These are phyloP conservation scores for Atalantia buxifolia DNA, from an alignment of 345 rosid species.

Conservation along the genomic window DNA sequence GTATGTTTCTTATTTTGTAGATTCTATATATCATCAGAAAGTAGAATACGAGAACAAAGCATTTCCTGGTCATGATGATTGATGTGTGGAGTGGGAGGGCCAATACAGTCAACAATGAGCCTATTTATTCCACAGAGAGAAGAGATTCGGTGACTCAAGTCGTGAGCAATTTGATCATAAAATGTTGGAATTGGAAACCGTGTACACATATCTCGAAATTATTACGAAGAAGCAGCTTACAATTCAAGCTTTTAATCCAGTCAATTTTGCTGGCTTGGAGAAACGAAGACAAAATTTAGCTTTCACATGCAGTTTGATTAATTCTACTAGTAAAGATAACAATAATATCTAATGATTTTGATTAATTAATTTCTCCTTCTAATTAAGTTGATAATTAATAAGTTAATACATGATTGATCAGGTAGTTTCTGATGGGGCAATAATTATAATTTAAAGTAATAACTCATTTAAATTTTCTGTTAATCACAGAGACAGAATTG, in stretches of 20 bases:
- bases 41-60: background rate
- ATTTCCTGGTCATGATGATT: background rate
- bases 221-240: background rate
- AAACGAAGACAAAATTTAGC: no score
- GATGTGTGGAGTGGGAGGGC: background rate
- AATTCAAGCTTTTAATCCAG: background rate
- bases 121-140: background rate
- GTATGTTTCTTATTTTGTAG: no score
- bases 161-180: constrained; percentile 5
- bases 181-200: background rate
- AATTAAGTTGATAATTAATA: background rate
- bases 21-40: no score
- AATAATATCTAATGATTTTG: background rate
- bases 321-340: background rate
- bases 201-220: no score
- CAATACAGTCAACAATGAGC: background rate
- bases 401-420: no score
- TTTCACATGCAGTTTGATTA: no score
- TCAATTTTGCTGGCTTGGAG: constrained; percentile 8
- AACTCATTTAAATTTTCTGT: background rate
- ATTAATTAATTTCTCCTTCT: background rate
- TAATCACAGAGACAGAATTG: background rate
- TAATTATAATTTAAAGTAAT: background rate
- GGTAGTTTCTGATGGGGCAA: no score
- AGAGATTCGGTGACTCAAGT: background rate